Base-by-base conservation (phyloP, 371 early-diverging fungal species). In the Quaeritorhiza haematococci region DNA sequence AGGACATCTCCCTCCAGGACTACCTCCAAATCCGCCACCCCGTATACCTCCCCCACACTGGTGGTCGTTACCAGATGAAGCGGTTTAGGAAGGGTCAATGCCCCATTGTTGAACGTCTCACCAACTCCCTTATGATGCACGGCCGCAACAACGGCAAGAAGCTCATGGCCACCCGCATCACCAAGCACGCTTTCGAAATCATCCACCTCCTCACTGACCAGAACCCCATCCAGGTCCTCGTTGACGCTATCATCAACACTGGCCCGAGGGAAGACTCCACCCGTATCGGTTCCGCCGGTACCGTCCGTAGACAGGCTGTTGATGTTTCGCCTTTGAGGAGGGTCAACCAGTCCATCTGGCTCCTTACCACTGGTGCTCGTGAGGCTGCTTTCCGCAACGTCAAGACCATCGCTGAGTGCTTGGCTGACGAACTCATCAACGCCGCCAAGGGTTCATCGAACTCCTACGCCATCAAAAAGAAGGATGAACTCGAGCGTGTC, bases 91-190 rank as follows among this genome's bases (percentile, higher is more conserved):
- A 98, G 89, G 95, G 94, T 64, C 94, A 91, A 73, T 98, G 98
- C 85, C 99, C 99, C 62, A 90, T 99, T 63, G 95, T 97, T 61
- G 99, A 99, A 87, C 93, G 99, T 80, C 87, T 99, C 69, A 93
- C 95, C 82, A 97, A 96, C 90, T 93, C 96, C 61, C 84, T 99
- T 63, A 99, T 99, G 99, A 98, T 98, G 94, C 93, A 97, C 87
- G 99, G 99, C 68, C 96, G 99, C 77, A 99, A 99, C 93, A 98
- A 95, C 88, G 99, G 99, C 69, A 99, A 99, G 91, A 99, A 99
- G 87, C 83, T 95, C 65, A 89, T 99, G 91, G 96, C 99, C 71
- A 90, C 91, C 65, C 94, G 96, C 72, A 95, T 97, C 71, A 91
- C 99, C 74, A 94, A 96, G 86, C 96, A 98, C 84, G 94, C 99